These are phyloP conservation scores for Colletotrichum phormii DNA, from an alignment of 2,329 filamentous ascomycete genomes.

Conservation along the genomic window DNA sequence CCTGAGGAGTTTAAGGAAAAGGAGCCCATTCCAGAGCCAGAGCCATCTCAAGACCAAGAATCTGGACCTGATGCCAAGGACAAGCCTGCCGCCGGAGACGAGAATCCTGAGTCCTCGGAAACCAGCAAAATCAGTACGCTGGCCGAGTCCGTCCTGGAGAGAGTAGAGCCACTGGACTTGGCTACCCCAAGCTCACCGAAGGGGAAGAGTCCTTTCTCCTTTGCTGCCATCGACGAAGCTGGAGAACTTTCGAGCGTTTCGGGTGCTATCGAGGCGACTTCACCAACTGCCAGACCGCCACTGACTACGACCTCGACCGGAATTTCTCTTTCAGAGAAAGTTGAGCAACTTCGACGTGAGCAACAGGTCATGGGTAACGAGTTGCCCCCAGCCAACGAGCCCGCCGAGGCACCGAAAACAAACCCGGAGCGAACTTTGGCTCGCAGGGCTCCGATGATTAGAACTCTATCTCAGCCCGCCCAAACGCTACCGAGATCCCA, in stretches of 20 bases:
- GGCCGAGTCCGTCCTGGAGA: slow-evolving; percentile 53
- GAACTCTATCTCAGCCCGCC: slow-evolving; percentile 64
- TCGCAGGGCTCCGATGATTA: slow-evolving; percentile 63
- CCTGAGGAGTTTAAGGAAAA: background rate
- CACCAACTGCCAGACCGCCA: slow-evolving; percentile 7
- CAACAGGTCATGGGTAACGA: slow-evolving; percentile 52
- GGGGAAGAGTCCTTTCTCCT: slow-evolving; percentile 36
- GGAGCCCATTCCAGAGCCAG: background rate
- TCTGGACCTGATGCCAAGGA: slow-evolving; percentile 10
- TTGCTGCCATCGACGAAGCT: slow-evolving; percentile 23
- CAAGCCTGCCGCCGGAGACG: slow-evolving; percentile 19
- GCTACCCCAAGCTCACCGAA: slow-evolving; percentile 53
- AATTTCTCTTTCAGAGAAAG: slow-evolving; percentile 56
- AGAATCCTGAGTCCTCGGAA: slow-evolving; percentile 41
- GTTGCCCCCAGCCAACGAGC: slow-evolving; percentile 38
- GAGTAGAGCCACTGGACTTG: slow-evolving; percentile 63
- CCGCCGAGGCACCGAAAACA: slow-evolving; percentile 41
- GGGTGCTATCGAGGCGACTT: slow-evolving; percentile 2
- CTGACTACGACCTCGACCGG: slow-evolving; percentile 24
- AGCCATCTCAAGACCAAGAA: slow-evolving; percentile 2
- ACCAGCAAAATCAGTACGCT: slow-evolving; percentile 46
- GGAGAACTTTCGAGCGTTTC: background rate
- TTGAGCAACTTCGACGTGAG: slow-evolving; percentile 64
- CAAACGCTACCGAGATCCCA: slow-evolving; percentile 59
- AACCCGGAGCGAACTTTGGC: slow-evolving; percentile 51